A percentile compares a stretch with the other conserved stretches of the same genome.
Conservation (phyloP, 2,329 filamentous ascomycete genomes). For the Xylariaceae sp. region DNA sequence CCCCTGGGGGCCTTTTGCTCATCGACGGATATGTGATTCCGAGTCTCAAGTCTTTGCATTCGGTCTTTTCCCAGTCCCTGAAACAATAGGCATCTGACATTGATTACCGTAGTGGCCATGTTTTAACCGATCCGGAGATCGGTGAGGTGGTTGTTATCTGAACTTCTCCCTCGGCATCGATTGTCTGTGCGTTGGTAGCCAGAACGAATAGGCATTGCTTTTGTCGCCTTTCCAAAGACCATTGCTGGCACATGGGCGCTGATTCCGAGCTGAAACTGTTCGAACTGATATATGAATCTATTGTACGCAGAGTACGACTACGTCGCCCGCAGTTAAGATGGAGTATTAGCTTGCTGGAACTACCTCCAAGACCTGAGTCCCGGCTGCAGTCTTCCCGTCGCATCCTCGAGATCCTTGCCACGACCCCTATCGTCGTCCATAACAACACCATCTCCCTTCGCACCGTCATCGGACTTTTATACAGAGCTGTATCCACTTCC, state of each 20-base stretch:
- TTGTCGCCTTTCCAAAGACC: not conserved
- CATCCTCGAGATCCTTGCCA: too few species aligned
- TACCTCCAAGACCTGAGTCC: not conserved
- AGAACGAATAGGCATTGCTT: too few species aligned
- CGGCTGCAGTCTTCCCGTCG: not conserved
- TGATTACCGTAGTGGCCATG: not conserved
- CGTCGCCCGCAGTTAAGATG: not conserved
- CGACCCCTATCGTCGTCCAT: too few species aligned
- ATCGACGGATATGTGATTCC: not conserved
- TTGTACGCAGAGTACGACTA: too few species aligned
- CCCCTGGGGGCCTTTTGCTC: not conserved
- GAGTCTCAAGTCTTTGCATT: not conserved
- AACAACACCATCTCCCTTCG: too few species aligned
- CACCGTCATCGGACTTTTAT: too few species aligned
- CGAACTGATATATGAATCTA: too few species aligned
- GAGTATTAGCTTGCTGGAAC: not conserved
- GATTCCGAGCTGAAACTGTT: too few species aligned
- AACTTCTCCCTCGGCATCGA: not conserved
- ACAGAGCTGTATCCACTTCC: too few species aligned
- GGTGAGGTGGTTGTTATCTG: not conserved
- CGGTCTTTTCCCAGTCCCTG: not conserved
- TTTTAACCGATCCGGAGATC: not conserved
- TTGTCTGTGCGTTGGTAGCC: not conserved
- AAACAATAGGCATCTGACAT: not conserved
- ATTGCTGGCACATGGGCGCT: too few species aligned